These are phyloP conservation scores for Boletus semigastroideus DNA, from an alignment of 1,284 basidiomycete species.

Conservation along the genomic window DNA sequence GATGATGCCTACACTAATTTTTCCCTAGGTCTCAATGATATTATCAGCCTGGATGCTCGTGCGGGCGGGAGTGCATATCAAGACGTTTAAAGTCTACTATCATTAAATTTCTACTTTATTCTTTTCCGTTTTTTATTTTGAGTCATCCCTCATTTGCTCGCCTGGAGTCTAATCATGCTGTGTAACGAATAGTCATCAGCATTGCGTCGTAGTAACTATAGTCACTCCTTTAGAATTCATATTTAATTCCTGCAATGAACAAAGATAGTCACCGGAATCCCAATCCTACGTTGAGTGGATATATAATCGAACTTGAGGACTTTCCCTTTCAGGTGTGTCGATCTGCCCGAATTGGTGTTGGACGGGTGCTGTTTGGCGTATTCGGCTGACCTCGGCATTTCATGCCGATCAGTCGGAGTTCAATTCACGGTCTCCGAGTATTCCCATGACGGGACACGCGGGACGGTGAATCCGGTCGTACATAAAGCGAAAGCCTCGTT, in stretches of 20 bases:
- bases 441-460: slow-evolving; percentile 12
- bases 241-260: slow-evolving; percentile 20
- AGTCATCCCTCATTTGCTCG: not conserved
- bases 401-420: slow-evolving; percentile 5
- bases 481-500: not conserved
- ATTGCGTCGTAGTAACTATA: slow-evolving; percentile 12
- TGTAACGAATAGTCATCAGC: slow-evolving; percentile 24
- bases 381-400: not conserved
- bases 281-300: slow-evolving; percentile 1
- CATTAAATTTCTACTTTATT: not conserved
- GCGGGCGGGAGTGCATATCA: slow-evolving; percentile 63
- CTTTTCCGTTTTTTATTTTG: not conserved
- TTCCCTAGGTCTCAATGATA: slow-evolving; percentile 50
- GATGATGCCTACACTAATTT: not conserved
- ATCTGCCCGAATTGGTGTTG: slow-evolving; percentile 5
- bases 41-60: slow-evolving; percentile 55
- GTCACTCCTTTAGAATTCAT: slow-evolving; percentile 29
- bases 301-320: slow-evolving; percentile 10
- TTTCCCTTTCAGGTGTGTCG: slow-evolving; percentile 10
- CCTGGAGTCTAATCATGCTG: slow-evolving; percentile 8
- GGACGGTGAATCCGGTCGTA: slow-evolving; percentile 7
- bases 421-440: not conserved
- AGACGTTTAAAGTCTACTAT: slow-evolving; percentile 37
- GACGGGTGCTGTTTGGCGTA: not conserved
- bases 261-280: slow-evolving; percentile 9